Percentiles rank a stretch among this genome's conserved stretches.
phyloP scores from a whole-genome alignment of 805 yeast genomes.

The Teunomyces stri region DNA sequence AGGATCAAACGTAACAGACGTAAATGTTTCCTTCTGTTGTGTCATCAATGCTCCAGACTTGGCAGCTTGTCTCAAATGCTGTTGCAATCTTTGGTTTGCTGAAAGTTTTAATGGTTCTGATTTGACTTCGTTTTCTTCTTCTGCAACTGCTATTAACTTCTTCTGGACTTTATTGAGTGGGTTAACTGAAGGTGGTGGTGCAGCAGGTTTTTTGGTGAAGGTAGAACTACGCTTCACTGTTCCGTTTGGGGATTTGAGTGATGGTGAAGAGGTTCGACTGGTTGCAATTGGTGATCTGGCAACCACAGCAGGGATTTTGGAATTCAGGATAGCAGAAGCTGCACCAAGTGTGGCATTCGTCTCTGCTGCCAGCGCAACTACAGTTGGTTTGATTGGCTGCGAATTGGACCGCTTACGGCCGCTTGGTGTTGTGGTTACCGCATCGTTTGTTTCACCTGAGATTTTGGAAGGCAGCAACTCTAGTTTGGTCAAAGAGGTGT shows the following conservation, averaged over 20 bases:
- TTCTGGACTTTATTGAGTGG: constrained; percentile 12
- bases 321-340: constrained; percentile 26
- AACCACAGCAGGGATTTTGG: not conserved
- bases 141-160: constrained; percentile 18
- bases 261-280: constrained; percentile 9
- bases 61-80: constrained; percentile 37
- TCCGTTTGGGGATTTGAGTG: constrained; percentile 19
- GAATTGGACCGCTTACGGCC: constrained; percentile 37
- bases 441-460: not conserved
- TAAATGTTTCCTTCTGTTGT: constrained; percentile 35
- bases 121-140: constrained; percentile 11
- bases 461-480: constrained; percentile 6
- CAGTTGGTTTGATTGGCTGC: constrained; percentile 23
- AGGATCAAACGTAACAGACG: constrained; percentile 41
- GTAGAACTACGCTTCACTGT: constrained; percentile 14
- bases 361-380: not conserved
- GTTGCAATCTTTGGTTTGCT: constrained; percentile 40
- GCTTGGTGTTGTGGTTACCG: constrained; percentile 8
- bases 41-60: constrained; percentile 36
- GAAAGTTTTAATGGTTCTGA: constrained; percentile 18
- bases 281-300: not conserved
- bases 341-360: constrained; percentile 30
- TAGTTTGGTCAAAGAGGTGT: constrained; percentile 14
- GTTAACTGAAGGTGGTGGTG: not conserved
- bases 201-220: constrained; percentile 6